phyloP scores from a whole-genome alignment of 805 yeast genomes.

The Monosporozyma solicola region DNA sequence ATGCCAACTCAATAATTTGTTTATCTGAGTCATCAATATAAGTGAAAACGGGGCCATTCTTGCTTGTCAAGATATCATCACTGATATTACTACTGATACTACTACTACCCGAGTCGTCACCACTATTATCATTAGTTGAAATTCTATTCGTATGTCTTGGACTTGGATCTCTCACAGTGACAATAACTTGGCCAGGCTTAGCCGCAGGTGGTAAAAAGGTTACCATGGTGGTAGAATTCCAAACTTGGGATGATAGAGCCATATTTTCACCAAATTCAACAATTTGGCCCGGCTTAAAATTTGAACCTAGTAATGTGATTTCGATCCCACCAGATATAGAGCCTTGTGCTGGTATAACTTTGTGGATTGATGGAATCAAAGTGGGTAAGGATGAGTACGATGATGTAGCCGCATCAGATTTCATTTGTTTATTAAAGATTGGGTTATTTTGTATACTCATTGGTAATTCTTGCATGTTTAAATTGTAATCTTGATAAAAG shows the following conservation, averaged over 20 bases:
- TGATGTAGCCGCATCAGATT: background rate
- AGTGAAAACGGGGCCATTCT: constrained; percentile 52
- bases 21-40: constrained; percentile 93
- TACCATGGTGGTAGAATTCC: constrained; percentile 92
- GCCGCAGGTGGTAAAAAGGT: constrained; percentile 89
- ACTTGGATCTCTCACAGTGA: constrained; percentile 52
- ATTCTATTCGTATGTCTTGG: background rate
- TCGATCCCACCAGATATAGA: constrained; percentile 95
- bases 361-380: constrained; percentile 37
- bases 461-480: background rate
- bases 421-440: background rate
- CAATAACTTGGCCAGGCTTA: constrained; percentile 84
- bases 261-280: constrained; percentile 81
- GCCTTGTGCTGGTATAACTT: constrained; percentile 92
- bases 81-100: constrained; percentile 11
- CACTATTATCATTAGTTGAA: background rate
- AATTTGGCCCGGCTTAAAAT: constrained; percentile 74
- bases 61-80: background rate
- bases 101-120: constrained; percentile 7
- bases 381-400: constrained; percentile 1
- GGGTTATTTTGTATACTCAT: background rate
- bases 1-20: constrained; percentile 87
- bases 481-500: background rate
- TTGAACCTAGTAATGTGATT: constrained; percentile 79
- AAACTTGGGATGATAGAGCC: constrained; percentile 83